These are phyloP conservation scores for Coniella lustricola DNA, from an alignment of 2,329 filamentous ascomycete species.

Conservation along the genomic window DNA sequence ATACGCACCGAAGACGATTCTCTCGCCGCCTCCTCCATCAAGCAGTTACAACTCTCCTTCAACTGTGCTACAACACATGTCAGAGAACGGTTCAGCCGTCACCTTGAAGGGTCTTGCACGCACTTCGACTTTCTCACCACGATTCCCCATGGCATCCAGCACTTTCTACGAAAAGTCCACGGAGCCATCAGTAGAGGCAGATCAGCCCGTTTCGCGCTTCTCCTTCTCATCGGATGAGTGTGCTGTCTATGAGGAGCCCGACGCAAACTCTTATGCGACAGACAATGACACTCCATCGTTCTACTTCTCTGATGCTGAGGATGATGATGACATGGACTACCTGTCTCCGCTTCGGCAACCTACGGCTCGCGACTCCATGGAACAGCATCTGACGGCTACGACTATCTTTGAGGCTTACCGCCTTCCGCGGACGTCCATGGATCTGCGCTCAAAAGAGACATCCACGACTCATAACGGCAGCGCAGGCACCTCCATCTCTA, in stretches of 20 bases:
- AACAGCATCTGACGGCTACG: constrained; percentile 19
- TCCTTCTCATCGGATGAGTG: constrained; percentile 25
- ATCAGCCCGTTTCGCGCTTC: constrained; percentile 21
- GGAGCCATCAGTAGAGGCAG: constrained; percentile 22
- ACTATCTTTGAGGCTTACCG: constrained; percentile 36
- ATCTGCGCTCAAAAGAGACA: constrained; percentile 20
- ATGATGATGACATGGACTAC: constrained; percentile 32
- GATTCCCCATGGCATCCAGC: constrained; percentile 23
- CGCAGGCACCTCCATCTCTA: constrained; percentile 9
- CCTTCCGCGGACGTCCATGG: constrained; percentile 31
- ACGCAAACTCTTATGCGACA: constrained; percentile 27
- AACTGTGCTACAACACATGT: constrained; percentile 16
- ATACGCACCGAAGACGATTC: constrained; percentile 34
- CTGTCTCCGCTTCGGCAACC: constrained; percentile 24
- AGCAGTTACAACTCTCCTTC: constrained; percentile 30
- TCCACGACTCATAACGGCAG: not conserved
- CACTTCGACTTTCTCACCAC: constrained; percentile 22
- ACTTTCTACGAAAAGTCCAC: constrained; percentile 7
- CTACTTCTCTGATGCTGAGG: constrained; percentile 33
- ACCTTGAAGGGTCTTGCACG: constrained; percentile 6
- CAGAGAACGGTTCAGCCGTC: constrained; percentile 17
- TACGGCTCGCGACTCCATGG: constrained; percentile 18
- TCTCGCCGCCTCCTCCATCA: constrained; percentile 46
- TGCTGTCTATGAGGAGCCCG: constrained; percentile 22
- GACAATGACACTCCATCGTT: constrained; percentile 37